Evolutionary conservation across 2,329 filamentous ascomycete species (phyloP), one percentile per base, ranked within the genome.

Genomic region (Colletotrichum sp.): DNA sequence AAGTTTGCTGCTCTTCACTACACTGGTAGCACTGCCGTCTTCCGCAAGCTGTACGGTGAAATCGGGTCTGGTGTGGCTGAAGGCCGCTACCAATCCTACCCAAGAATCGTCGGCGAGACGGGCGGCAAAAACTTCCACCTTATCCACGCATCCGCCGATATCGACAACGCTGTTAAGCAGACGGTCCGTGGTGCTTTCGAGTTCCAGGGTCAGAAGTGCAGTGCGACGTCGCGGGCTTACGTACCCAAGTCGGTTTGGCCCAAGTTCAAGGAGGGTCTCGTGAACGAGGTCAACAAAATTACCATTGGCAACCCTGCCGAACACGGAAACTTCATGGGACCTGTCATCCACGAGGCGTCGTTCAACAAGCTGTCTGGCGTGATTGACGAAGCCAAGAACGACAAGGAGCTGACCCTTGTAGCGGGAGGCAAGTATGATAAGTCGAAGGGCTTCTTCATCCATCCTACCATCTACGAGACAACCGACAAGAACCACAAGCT

Each of bases 111-210:
- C 6, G 95, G 95, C 76, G 95, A 98, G 89, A 98, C 95, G 32
- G 95, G 95, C 76, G 95, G 95, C 83, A 98, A 98, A 91, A 98
- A 98, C 89, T 98, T 96, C 89, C 95, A 98, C 85, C 86, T 98
- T 68, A 85, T 98, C 36, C 95, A 98, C 87, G 87, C 89, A 61
- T 93, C 92, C 5, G 95, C 95, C 52, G 94, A 98, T 80, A 86
- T 97, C 66, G 87, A 92, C 76, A 97, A 96, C 81, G 95, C 95
- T 13, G 95, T 91, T 39, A 89, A 94, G 78, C 94, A 98, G 84
- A 97, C 95, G 7, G 91, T 98, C 36, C 94, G 96, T 72, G 95
- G 94, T 64, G 95, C 95, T 4, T 98, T 98, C 82, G 96, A 98
- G 85, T 98, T 93, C 88, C 95, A 97, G 84, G 95, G 95, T 66